Percentiles rank a stretch among this genome's conserved stretches.
phyloP scores from a whole-genome alignment of 768 basidiomycete genomes.

The Pleurotus tuoliensis region DNA sequence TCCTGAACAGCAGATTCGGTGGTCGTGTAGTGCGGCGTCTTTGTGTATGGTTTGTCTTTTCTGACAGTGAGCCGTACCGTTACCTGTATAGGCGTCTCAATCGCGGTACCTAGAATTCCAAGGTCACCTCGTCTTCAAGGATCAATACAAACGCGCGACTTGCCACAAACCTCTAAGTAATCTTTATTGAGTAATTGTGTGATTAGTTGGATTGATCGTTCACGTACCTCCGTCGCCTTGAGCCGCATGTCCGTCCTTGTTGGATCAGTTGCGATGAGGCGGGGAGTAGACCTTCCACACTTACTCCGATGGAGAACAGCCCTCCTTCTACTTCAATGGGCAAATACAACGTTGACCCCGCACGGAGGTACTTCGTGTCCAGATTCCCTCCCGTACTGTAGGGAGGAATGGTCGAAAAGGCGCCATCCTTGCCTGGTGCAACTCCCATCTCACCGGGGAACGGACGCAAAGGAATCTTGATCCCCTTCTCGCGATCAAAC shows the following conservation, averaged over 20 bases:
- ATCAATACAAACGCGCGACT: too few species aligned
- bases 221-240: slow-evolving; percentile 62
- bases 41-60: slow-evolving; percentile 54
- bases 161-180: too few species aligned
- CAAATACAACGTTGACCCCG: slow-evolving; percentile 50
- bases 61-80: slow-evolving; percentile 51
- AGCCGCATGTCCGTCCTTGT: slow-evolving; percentile 60
- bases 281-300: slow-evolving; percentile 11
- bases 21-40: slow-evolving; percentile 53
- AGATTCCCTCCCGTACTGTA: slow-evolving; percentile 60
- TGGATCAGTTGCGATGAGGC: too few species aligned
- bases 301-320: slow-evolving; percentile 57
- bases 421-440: slow-evolving; percentile 45
- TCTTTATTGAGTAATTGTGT: too few species aligned
- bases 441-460: slow-evolving; percentile 68
- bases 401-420: slow-evolving; percentile 61
- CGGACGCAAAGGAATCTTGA: slow-evolving; percentile 49
- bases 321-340: slow-evolving; percentile 59
- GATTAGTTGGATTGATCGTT: neutral
- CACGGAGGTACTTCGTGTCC: slow-evolving; percentile 52
- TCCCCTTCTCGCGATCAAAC: slow-evolving; percentile 43
- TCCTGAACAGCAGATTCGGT: slow-evolving; percentile 19
- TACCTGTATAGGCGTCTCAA: slow-evolving; percentile 60
- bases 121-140: too few species aligned
- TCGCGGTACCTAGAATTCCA: slow-evolving; percentile 46